A percentile compares a stretch with the other conserved stretches of the same genome.
Conservation (phyloP, 768 basidiomycete genomes). For the Thelephora aurantiotincta region DNA sequence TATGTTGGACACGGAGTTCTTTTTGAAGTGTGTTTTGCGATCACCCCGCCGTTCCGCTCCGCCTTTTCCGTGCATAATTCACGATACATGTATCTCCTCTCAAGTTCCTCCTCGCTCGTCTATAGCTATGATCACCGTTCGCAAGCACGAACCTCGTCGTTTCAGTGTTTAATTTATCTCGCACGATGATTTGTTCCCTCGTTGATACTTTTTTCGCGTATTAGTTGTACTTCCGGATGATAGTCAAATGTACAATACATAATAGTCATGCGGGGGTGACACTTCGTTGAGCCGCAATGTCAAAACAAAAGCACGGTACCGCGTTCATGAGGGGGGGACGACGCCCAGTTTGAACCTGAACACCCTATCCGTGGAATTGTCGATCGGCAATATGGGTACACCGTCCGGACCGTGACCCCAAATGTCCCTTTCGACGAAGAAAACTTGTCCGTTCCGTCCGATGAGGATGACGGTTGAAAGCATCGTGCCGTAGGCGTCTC, state of each 20-base stretch:
- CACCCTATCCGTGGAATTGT: slow-evolving; percentile 30
- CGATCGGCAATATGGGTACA: slow-evolving; percentile 19
- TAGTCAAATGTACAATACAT: not conserved
- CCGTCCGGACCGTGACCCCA: slow-evolving; percentile 35
- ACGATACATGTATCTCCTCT: no score
- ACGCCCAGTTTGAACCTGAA: slow-evolving; percentile 30
- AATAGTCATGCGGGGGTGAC: not conserved
- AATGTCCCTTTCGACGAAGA: slow-evolving; percentile 62
- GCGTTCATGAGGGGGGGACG: not conserved
- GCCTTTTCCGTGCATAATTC: no score
- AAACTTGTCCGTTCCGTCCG: slow-evolving; percentile 38
- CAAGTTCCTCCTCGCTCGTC: no score
- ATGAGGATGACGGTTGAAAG: slow-evolving; percentile 61
- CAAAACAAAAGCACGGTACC: no score
- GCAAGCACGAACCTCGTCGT: not conserved
- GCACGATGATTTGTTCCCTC: not conserved
- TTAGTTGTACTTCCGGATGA: not conserved
- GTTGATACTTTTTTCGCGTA: not conserved
- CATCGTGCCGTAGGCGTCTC: slow-evolving; percentile 48
- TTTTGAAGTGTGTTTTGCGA: no score
- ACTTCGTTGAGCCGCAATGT: no score
- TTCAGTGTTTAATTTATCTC: not conserved
- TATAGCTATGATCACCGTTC: not conserved
- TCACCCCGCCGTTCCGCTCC: no score
- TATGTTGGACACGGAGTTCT: no score